phyloP scores from a whole-genome alignment of 116 monocot genomes.

The Trichopus zeylanicus region DNA sequence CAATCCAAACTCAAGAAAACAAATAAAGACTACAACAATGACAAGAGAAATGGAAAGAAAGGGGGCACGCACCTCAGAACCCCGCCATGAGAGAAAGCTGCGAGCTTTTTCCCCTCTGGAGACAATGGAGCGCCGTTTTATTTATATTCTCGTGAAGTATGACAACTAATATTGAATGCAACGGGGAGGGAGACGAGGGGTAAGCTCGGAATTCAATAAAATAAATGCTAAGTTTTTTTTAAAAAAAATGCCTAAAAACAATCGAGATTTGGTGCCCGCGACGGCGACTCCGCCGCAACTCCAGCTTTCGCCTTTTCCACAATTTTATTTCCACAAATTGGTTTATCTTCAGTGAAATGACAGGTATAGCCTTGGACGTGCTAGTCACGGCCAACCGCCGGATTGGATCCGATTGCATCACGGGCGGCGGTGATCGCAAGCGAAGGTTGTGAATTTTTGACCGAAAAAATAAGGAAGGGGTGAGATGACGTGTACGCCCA shows the following conservation, averaged over 20 bases:
- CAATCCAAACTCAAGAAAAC: not conserved
- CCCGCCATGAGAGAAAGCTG: not conserved
- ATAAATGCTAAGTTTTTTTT: not conserved
- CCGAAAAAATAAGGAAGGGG: too few species aligned
- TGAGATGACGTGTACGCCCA: too few species aligned
- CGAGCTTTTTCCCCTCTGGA: conserved; percentile 1
- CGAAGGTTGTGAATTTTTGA: not conserved
- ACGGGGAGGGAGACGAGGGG: not conserved
- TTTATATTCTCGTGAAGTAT: not conserved
- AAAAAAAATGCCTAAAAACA: not conserved
- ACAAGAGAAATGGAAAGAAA: not conserved
- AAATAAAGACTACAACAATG: not conserved
- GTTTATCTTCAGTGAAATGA: not conserved
- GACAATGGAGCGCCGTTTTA: not conserved
- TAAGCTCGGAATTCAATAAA: not conserved
- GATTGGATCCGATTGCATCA: too few species aligned
- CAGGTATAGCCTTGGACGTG: not conserved
- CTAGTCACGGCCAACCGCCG: not conserved
- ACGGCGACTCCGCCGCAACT: not conserved
- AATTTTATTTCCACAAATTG: not conserved
- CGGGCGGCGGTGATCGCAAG: too few species aligned
- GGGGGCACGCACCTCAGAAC: not conserved
- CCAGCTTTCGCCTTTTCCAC: not conserved
- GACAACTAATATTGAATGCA: not conserved
- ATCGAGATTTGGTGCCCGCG: not conserved